Evolutionary conservation across 139 green algal genomes (phyloP), one percentile per base, ranked within the genome.

Genomic region (Coccomyxa sp.): DNA sequence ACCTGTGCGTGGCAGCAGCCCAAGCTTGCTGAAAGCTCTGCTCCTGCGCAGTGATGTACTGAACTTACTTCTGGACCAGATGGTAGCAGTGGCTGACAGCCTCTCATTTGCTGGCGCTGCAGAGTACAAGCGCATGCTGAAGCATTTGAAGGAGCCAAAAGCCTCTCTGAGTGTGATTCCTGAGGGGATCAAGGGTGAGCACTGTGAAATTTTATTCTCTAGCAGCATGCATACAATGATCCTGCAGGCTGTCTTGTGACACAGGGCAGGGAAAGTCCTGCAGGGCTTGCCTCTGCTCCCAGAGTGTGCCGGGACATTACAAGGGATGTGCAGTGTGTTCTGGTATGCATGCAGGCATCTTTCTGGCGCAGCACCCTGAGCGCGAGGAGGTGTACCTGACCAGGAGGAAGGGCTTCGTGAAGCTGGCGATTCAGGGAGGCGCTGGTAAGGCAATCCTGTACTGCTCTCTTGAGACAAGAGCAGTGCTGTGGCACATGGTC

Each of bases 311-410:
- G n/a, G n/a, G n/a, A n/a, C n/a, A n/a, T n/a, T n/a, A n/a, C n/a
- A n/a, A n/a, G n/a, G n/a, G n/a, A n/a, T n/a, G n/a, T n/a, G n/a
- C n/a, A n/a, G n/a, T n/a, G n/a, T n/a, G n/a, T n/a, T n/a, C n/a
- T n/a, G n/a, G n/a, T n/a, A 64, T n/a, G n/a, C n/a, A n/a, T n/a
- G 69, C 69, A 50, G 69, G 69, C 3, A 74, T 74, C 18, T 74
- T 74, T 24, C 34, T 50, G 69, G 34, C 34, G 14, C 24, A 27
- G 12, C 9, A 40, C 27, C 8, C 69, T 35, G 9, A 10, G 1
- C 8, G 14, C 9, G 69, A 74, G 35, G 29, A 8, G 12, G 44
- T 74, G 3, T 74, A 35, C 35, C 69, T 74, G 69, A n/a, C 34
- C 12, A 40, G 44, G 14, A 33, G 69, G 33, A 74, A 74, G 35